Evolutionary conservation across 2,329 filamentous ascomycete genomes (phyloP), one percentile per base, ranked within the genome.

Genomic region (Aspergillus pseudotamarii): DNA sequence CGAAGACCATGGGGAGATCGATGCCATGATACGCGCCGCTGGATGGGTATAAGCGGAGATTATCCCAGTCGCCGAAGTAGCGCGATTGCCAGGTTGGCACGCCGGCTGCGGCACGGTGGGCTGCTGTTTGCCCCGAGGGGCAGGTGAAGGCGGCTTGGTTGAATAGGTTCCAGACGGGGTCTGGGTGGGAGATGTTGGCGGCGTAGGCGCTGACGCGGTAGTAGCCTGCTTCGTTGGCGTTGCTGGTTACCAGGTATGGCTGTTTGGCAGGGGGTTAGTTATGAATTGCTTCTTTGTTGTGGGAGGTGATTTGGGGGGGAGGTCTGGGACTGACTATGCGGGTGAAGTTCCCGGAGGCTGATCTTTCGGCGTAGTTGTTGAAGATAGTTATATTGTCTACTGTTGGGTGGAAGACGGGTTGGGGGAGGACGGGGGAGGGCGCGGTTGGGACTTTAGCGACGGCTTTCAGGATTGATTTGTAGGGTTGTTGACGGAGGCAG

Each of bases 61-160:
- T 85, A 34, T 79, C 66, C 80, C 82, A 86, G 66, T 85, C 82
- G 23, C 78, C 83, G 57, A 81, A 76, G 68, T 83, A 85, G 34
- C 82, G 80, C 54, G 80, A 83, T 4, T 75, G 75, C 79, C 81
- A 85, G 10, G 78, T 70, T 0, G 80, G 73, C 2, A 83, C 74
- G 6, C 70, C 73, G 26, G 78, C 67, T 0, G 60, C 53, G 0
- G 68, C 68, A 9, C 81, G 79, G 1, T 76, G 76, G 2, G 67
- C 62, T 4, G 77, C 80, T 28, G 81, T 78, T 60, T 76, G 72
- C 1, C 76, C 71, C 12, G 79, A 78, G 2, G 83, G 80, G 41
- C 83, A 85, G 4, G 80, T 80, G 53, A 83, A 84, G 0, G 79
- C 81, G 26, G 82, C 78, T 5, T 80, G 73, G 1, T 82, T 74